phyloP scores from a whole-genome alignment of 345 rosid species.

The Pelargonium nanum region DNA sequence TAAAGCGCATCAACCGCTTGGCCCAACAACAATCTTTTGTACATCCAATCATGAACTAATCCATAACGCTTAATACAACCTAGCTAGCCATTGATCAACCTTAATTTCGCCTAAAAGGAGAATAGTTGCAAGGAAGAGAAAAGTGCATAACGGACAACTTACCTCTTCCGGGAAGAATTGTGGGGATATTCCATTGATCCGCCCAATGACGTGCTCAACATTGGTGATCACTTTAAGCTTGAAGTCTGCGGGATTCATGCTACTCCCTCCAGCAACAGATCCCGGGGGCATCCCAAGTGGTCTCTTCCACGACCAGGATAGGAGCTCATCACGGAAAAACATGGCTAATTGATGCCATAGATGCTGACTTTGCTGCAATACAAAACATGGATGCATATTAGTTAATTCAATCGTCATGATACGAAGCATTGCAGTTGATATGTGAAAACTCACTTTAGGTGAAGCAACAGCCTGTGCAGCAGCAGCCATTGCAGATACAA shows the following conservation, averaged over 20 bases:
- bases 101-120: too few relatives aligned
- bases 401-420: not conserved
- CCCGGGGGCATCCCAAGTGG: slow-evolving; percentile 63
- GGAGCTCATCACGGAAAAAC: slow-evolving; percentile 94
- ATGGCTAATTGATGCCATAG: slow-evolving; percentile 90
- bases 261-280: slow-evolving; percentile 49
- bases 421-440: not conserved
- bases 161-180: slow-evolving; percentile 86
- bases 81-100: not conserved
- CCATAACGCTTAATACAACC: not conserved
- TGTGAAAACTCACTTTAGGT: slow-evolving; percentile 49
- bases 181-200: slow-evolving; percentile 73
- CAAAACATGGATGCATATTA: not conserved
- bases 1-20: too few relatives aligned
- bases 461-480: slow-evolving; percentile 91
- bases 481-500: slow-evolving; percentile 86
- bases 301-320: slow-evolving; percentile 94
- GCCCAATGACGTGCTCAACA: slow-evolving; percentile 59
- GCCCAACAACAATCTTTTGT: too few relatives aligned
- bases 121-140: not conserved
- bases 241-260: slow-evolving; percentile 63
- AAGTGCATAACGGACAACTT: slow-evolving; percentile 2
- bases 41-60: too few relatives aligned
- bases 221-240: slow-evolving; percentile 66
- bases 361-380: slow-evolving; percentile 75